A percentile compares a stretch with the other conserved stretches of the same genome.
These are phyloP conservation scores for Limtongia smithiae DNA, from an alignment of 805 yeast species.

Conservation along the genomic window DNA sequence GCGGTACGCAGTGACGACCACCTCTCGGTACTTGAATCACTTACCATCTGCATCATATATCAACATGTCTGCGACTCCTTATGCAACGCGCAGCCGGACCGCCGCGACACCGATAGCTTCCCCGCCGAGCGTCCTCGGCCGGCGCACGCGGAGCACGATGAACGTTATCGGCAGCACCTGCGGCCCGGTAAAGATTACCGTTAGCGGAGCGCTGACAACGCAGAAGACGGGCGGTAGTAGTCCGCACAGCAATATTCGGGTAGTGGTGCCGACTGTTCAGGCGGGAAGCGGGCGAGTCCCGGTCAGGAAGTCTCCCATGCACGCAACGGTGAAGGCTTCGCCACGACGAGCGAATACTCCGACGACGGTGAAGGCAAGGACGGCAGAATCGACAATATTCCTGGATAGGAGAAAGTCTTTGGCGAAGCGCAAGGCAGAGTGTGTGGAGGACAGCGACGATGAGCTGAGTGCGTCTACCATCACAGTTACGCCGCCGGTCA, in stretches of 20 bases:
- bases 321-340: neutral
- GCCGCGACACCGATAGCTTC: too few species aligned
- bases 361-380: neutral
- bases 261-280: neutral
- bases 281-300: neutral
- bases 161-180: constrained; percentile 3
- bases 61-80: too few species aligned
- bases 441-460: neutral
- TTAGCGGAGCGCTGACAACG: too few species aligned
- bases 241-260: too few species aligned
- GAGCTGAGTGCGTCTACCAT: neutral
- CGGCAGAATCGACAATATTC: neutral
- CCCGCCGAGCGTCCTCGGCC: constrained; percentile 7
- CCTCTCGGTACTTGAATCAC: too few species aligned
- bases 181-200: neutral
- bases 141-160: constrained; percentile 4
- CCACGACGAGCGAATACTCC: neutral
- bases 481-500: constrained; percentile 1
- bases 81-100: too few species aligned
- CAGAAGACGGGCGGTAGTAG: too few species aligned
- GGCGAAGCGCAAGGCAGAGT: neutral
- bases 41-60: too few species aligned
- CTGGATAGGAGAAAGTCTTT: neutral
- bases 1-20: too few species aligned
- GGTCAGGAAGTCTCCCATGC: neutral